Conservation (phyloP, 2,329 filamentous ascomycete genomes). For the Beauveria scarabaeidicola region DNA sequence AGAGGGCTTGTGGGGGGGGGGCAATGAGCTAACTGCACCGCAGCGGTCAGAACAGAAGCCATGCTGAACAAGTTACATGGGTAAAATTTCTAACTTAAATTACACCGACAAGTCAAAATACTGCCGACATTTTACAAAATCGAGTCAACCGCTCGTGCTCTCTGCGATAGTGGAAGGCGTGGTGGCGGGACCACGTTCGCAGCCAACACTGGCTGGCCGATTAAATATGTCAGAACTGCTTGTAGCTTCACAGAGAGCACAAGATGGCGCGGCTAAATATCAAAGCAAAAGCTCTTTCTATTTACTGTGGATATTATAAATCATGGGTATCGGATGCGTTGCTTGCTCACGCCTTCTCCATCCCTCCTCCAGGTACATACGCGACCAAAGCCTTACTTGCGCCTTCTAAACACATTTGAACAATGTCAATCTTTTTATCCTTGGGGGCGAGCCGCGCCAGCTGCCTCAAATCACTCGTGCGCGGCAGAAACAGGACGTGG, state of each 20-base stretch:
- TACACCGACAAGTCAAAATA: too few relatives aligned
- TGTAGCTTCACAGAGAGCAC: too few relatives aligned
- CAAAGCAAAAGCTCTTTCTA: not conserved
- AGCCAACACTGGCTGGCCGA: not conserved
- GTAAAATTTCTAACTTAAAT: not conserved
- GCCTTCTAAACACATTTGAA: conserved; percentile 87
- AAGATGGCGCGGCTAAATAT: not conserved
- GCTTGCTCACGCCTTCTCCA: not conserved
- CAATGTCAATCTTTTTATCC: conserved; percentile 56
- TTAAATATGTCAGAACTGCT: not conserved
- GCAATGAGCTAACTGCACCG: not conserved
- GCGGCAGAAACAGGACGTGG: conserved; percentile 72
- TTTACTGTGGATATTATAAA: not conserved
- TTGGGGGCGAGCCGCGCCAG: conserved; percentile 51
- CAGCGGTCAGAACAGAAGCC: not conserved
- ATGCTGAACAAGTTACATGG: not conserved
- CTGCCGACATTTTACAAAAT: too few relatives aligned
- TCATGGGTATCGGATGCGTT: not conserved
- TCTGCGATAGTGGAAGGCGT: too few relatives aligned
- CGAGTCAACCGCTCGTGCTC: too few relatives aligned
- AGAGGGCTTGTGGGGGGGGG: conserved; percentile 10
- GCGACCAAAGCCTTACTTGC: conserved; percentile 76
- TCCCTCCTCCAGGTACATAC: conserved; percentile 39
- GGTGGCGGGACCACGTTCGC: too few relatives aligned
- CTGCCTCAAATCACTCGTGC: conserved; percentile 75